Percentiles rank a stretch among this genome's conserved stretches.
phyloP scores from a whole-genome alignment of 257 asterid species.

The Solanum clarkiae region DNA sequence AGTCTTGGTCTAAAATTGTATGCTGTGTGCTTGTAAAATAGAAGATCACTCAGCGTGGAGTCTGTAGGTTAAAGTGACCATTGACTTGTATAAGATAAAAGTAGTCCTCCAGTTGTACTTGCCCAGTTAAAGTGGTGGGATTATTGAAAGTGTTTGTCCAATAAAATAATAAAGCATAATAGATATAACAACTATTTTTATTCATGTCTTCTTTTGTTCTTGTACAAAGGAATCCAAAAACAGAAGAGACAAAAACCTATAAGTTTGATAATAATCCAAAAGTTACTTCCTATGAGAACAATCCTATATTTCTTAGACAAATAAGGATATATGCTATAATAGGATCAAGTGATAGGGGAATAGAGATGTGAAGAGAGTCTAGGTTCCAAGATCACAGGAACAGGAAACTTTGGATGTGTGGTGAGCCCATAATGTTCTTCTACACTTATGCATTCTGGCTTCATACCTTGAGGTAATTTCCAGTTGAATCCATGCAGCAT shows the following conservation, averaged over 20 bases:
- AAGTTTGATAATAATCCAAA: background rate
- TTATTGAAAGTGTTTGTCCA: background rate
- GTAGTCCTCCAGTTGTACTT: background rate
- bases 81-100: background rate
- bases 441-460: slow-evolving; percentile 12
- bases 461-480: slow-evolving; percentile 13
- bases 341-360: background rate
- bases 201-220: background rate
- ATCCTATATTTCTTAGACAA: background rate
- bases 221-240: background rate
- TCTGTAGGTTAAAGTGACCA: background rate
- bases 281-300: background rate
- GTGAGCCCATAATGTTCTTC: slow-evolving; percentile 21
- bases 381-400: slow-evolving; percentile 11
- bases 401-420: slow-evolving; percentile 8
- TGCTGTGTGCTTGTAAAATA: background rate
- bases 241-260: background rate
- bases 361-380: slow-evolving; percentile 19
- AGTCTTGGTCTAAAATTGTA: background rate
- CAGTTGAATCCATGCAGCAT: slow-evolving; percentile 24
- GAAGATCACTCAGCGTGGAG: background rate
- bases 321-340: background rate
- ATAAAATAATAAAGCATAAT: background rate
- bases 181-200: background rate
- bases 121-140: background rate